Conservation (phyloP, 805 yeast genomes). For the Candida maesae region DNA sequence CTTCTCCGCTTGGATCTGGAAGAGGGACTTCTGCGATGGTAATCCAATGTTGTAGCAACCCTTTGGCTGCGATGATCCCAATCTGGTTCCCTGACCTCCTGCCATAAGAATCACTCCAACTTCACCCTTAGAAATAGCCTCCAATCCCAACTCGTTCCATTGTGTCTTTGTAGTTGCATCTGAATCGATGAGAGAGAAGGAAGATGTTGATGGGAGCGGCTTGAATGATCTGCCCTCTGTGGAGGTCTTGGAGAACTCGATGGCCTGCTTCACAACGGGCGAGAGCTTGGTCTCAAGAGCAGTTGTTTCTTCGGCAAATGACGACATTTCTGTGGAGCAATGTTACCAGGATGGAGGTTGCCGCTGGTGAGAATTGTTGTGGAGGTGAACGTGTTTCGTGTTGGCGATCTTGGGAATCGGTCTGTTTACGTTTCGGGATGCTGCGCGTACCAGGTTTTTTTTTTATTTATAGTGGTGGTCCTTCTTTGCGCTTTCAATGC, state of each 20-base stretch:
- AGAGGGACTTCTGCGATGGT: conserved; percentile 79
- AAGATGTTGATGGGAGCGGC: conserved; percentile 51
- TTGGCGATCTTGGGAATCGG: neutral
- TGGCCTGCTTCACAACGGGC: conserved; percentile 35
- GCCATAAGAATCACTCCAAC: conserved; percentile 94
- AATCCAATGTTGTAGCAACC: conserved; percentile 89
- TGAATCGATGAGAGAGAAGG: conserved; percentile 40
- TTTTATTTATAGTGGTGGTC: too few relatives aligned
- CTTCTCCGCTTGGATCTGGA: conserved; percentile 92
- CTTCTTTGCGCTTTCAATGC: too few relatives aligned
- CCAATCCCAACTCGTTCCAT: conserved; percentile 47
- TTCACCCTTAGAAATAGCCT: conserved; percentile 62
- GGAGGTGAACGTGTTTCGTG: neutral
- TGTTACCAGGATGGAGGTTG: too few relatives aligned
- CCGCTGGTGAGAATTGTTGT: neutral
- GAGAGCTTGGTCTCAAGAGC: conserved; percentile 23
- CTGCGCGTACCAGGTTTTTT: conserved; percentile 4
- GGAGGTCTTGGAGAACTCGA: conserved; percentile 32
- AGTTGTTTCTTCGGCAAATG: conserved; percentile 10
- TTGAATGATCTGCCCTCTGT: conserved; percentile 31
- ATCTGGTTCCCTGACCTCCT: conserved; percentile 97
- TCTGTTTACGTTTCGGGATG: conserved; percentile 10
- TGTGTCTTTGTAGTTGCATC: conserved; percentile 21
- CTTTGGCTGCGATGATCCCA: conserved; percentile 87
- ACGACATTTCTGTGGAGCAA: conserved; percentile 16